These are phyloP conservation scores for Chrysanthemum seticuspe DNA, from an alignment of 129 eudicot genomes.

Conservation along the genomic window DNA sequence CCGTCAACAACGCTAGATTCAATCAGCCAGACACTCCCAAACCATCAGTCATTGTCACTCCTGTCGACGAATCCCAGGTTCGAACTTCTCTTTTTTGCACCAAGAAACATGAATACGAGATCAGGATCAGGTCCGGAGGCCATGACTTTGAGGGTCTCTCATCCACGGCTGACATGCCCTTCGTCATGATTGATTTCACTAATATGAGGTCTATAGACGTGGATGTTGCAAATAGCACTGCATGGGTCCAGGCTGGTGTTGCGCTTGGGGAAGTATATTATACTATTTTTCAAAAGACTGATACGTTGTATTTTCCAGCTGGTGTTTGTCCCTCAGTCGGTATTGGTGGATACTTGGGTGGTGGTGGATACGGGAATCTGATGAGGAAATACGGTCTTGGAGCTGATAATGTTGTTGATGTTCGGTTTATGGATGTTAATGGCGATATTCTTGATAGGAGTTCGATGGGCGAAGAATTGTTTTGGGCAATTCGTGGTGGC, in stretches of 20 bases:
- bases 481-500: constrained; percentile 10
- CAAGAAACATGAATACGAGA: constrained; percentile 12
- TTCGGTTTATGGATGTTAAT: background rate
- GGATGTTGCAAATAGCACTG: background rate
- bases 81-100: constrained; percentile 7
- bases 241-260: constrained; percentile 3
- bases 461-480: constrained; percentile 2
- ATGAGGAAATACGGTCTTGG: background rate
- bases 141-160: constrained; percentile 3
- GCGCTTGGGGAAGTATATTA: background rate
- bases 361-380: background rate
- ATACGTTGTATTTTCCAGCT: background rate
- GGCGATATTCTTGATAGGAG: background rate
- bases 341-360: background rate
- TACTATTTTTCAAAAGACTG: background rate
- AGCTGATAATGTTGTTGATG: background rate
- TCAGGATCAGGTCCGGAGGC: background rate
- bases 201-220: background rate
- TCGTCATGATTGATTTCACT: constrained; percentile 1
- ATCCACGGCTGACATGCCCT: background rate
- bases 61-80: background rate
- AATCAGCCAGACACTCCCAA: background rate
- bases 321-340: background rate
- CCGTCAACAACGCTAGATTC: constrained; percentile 3
- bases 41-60: constrained; percentile 13